These are phyloP conservation scores for Botrytis hyacinthi DNA, from an alignment of 2,329 filamentous ascomycete species.

Conservation along the genomic window DNA sequence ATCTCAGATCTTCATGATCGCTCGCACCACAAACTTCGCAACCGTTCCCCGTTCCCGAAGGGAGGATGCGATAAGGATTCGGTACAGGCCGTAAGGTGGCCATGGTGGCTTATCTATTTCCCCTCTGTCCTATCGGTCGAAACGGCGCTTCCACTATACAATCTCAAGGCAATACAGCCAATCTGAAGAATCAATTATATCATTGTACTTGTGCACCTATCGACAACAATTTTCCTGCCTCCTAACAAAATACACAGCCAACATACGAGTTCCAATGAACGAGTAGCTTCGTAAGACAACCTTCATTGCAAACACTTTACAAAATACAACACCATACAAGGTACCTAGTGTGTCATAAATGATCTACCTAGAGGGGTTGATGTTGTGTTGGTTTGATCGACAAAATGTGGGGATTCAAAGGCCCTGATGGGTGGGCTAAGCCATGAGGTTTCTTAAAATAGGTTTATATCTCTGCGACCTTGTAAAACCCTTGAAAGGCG, in stretches of 20 bases:
- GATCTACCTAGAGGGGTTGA: slow-evolving; percentile 1
- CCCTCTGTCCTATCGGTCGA: background rate
- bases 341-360: background rate
- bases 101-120: slow-evolving; percentile 15
- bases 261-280: background rate
- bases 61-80: background rate
- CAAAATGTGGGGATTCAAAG: slow-evolving; percentile 7
- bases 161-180: background rate
- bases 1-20: slow-evolving; percentile 1
- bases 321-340: slow-evolving; percentile 1
- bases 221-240: background rate
- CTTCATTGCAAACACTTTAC: background rate
- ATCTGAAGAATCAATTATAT: background rate
- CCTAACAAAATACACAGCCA: background rate
- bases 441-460: slow-evolving; percentile 15
- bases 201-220: background rate
- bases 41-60: background rate
- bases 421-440: background rate
- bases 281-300: background rate
- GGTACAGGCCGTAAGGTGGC: slow-evolving; percentile 8
- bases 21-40: background rate
- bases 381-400: slow-evolving; percentile 10
- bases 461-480: background rate
- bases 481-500: background rate
- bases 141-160: background rate